Evolutionary conservation across 2,329 filamentous ascomycete species (phyloP), one percentile per base, ranked within the genome.

Genomic region (Hypoxylon sp.): DNA sequence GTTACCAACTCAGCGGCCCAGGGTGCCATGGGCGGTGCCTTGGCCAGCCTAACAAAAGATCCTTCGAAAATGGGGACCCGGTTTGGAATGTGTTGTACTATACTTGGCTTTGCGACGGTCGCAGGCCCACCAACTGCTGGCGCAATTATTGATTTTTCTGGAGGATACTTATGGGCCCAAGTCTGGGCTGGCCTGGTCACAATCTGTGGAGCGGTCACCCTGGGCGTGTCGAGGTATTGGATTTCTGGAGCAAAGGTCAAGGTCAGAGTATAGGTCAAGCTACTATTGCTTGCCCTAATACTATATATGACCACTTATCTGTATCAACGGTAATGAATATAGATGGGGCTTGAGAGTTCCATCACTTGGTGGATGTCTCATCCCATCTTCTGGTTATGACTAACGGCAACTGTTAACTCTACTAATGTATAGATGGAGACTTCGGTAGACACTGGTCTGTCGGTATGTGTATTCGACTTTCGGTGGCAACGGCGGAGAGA

Each of bases 21-120:
- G 72, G 81, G 80, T 3, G 76, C 80, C n/a, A 83, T 81, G 53
- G 75, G 79, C 11, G 77, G 79, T 4, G 77, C 80, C 7, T 72
- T 84, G 41, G 81, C 82, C 3, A 81, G 81, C 67, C 67, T 84
- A 66, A 83, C 79, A 3, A 75, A 73, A 21, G 80, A 84, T 68
- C 80, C 81, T 21, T 72, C 75, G 21, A 82, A 82, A 75, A 82
- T 83, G 79, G 82, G 82, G 9, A 80, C 79, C 3, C 71, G 82
- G 3, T 82, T 83, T 65, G 82, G 83, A 55, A 84, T 84, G 82
- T 78, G 84, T 19, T 80, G 79, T 50, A 81, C 80, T 0, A 67
- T 83, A 19, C 74, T 78, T 5, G 79, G 78, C 0, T 80, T 84
- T 61, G 82, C 82, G 1, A 79, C 80, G 6, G 74, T 85, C 17